A percentile compares a stretch with the other conserved stretches of the same genome.
These are phyloP conservation scores for Kuraishia borneana DNA, from an alignment of 805 yeast species.

Conservation along the genomic window DNA sequence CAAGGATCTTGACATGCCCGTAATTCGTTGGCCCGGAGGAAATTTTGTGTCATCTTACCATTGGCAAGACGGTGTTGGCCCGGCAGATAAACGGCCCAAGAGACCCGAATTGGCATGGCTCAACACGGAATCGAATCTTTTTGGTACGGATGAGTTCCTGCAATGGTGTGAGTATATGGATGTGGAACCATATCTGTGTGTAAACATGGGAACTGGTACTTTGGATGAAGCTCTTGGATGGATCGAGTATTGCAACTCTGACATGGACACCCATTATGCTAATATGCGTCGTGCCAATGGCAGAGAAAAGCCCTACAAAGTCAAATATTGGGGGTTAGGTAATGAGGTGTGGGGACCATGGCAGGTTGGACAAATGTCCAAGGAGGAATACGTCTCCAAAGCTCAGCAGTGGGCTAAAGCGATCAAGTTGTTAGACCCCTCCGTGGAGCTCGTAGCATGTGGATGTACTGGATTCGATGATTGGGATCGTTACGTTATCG, in stretches of 20 bases:
- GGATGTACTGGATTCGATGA: conserved; percentile 18
- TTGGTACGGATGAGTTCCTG: conserved; percentile 24
- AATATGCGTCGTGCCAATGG: conserved; percentile 21
- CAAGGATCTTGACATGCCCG: conserved; percentile 20
- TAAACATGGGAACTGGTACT: conserved; percentile 25
- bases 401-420: conserved; percentile 25
- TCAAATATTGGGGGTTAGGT: conserved; percentile 24
- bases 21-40: conserved; percentile 25
- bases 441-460: conserved; percentile 16
- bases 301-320: conserved; percentile 20
- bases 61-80: conserved; percentile 23
- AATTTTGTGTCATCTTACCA: conserved; percentile 22
- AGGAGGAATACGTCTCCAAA: conserved; percentile 16
- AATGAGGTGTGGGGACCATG: conserved; percentile 25
- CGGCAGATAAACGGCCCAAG: conserved; percentile 16
- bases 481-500: conserved; percentile 19
- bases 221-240: conserved; percentile 23
- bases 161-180: conserved; percentile 20
- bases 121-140: conserved; percentile 18
- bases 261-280: conserved; percentile 20
- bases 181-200: conserved; percentile 20
- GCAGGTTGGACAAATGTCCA: conserved; percentile 22
- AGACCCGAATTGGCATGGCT: conserved; percentile 24
- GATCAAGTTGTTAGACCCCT: conserved; percentile 18
- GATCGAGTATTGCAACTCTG: conserved; percentile 22